Evolutionary conservation across 176 grass and related monocot species (phyloP).

Genomic region (Thinopyrum elongatum): DNA sequence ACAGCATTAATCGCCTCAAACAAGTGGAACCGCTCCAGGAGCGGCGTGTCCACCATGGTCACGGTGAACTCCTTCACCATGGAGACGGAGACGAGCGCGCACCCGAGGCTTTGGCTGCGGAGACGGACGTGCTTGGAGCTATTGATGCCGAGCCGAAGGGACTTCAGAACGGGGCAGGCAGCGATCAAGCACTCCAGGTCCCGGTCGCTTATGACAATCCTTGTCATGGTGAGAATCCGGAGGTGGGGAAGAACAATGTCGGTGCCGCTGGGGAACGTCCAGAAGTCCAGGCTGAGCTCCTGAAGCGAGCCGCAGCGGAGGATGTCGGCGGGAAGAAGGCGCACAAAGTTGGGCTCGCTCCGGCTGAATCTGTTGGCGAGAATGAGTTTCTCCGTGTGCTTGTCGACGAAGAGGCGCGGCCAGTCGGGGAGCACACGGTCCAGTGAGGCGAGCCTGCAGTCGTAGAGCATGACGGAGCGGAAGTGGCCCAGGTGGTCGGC

Average conservation of each 20-base stretch:
- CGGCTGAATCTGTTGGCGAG: neutral
- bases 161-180: neutral
- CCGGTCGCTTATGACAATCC: neutral
- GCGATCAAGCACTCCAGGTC: conserved; percentile 23
- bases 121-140: neutral
- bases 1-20: no score
- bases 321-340: neutral
- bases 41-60: neutral
- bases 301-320: neutral
- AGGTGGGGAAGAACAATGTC: conserved; percentile 12
- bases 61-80: neutral
- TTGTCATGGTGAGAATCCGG: neutral
- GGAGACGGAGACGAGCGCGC: neutral
- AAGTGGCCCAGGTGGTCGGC: neutral
- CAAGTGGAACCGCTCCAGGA: conserved; percentile 27
- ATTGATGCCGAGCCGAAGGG: neutral
- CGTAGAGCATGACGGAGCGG: neutral
- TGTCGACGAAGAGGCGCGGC: neutral
- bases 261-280: neutral
- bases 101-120: neutral
- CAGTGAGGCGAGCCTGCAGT: neutral
- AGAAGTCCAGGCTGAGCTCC: neutral
- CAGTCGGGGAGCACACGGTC: neutral
- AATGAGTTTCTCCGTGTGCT: neutral
- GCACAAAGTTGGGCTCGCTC: neutral